phyloP scores from a whole-genome alignment of 768 basidiomycete species.

The Chalciporus chontae region DNA sequence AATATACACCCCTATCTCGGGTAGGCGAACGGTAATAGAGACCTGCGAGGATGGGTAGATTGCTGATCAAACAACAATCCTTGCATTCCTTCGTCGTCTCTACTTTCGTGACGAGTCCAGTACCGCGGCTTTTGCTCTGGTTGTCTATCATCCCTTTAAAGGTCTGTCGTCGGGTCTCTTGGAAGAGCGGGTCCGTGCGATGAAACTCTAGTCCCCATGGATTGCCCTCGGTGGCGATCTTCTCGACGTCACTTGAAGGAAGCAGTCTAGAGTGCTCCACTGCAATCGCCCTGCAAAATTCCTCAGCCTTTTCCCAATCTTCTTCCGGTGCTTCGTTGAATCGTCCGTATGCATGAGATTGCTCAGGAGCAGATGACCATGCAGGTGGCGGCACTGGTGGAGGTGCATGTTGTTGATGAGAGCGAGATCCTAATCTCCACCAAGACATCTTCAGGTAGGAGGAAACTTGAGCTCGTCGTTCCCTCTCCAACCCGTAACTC shows the following conservation, averaged over 20 bases:
- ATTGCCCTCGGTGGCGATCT: conserved; percentile 41
- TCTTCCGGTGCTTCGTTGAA: conserved; percentile 54
- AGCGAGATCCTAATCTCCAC: background rate
- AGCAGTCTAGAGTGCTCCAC: conserved; percentile 43
- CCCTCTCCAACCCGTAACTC: too few species aligned
- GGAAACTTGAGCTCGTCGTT: too few species aligned
- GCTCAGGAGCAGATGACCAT: conserved; percentile 61
- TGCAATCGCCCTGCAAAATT: conserved; percentile 45
- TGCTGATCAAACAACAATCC: conserved; percentile 54
- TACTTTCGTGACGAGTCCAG: conserved; percentile 36
- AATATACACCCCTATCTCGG: conserved; percentile 55
- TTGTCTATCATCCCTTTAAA: conserved; percentile 44
- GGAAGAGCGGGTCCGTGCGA: conserved; percentile 7
- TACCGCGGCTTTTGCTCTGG: conserved; percentile 30
- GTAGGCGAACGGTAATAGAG: conserved; percentile 50
- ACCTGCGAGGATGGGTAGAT: conserved; percentile 57
- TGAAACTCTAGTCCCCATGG: conserved; percentile 54
- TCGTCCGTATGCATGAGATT: conserved; percentile 44
- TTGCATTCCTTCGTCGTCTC: conserved; percentile 40
- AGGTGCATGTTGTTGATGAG: background rate
- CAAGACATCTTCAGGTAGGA: background rate
- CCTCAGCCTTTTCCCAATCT: conserved; percentile 49
- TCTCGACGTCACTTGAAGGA: conserved; percentile 50
- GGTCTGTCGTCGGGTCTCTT: conserved; percentile 4
- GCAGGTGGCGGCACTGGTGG: conserved; percentile 37